phyloP scores from a whole-genome alignment of 2,329 filamentous ascomycete species.

The Pseudocercospora crystallina region DNA sequence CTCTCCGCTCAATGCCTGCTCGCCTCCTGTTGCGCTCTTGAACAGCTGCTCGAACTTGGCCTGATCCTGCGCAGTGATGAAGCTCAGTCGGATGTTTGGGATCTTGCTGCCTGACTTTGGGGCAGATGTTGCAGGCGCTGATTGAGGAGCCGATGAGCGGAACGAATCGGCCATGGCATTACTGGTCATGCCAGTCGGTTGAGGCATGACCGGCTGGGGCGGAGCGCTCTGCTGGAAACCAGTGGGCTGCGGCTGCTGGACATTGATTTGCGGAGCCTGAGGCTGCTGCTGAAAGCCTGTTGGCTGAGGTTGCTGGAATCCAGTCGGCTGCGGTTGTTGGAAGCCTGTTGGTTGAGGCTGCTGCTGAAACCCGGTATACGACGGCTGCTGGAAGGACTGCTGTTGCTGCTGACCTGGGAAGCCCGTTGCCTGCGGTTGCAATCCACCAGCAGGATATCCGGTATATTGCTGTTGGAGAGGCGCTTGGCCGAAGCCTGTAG shows the following conservation, averaged over 20 bases:
- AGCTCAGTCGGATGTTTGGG: slow-evolving; percentile 89
- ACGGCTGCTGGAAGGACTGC: slow-evolving; percentile 33
- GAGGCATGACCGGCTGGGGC: slow-evolving; percentile 48
- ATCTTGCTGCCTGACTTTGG: slow-evolving; percentile 73
- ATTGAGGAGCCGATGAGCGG: slow-evolving; percentile 43
- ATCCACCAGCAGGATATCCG: slow-evolving; percentile 54
- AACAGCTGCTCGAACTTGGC: slow-evolving; percentile 97
- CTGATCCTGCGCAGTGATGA: slow-evolving; percentile 93
- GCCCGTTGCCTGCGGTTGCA: slow-evolving; percentile 38
- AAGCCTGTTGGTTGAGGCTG: slow-evolving; percentile 39
- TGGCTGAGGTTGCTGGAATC: slow-evolving; percentile 43
- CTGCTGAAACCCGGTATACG: slow-evolving; percentile 44
- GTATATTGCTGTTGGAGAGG: slow-evolving; percentile 67
- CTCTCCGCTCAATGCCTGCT: slow-evolving; percentile 82
- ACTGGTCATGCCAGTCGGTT: slow-evolving; percentile 62
- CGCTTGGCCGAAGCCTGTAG: slow-evolving; percentile 49
- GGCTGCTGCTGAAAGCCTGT: slow-evolving; percentile 52
- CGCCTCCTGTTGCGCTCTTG: slow-evolving; percentile 86
- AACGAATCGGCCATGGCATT: slow-evolving; percentile 66
- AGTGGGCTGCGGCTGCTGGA: slow-evolving; percentile 37
- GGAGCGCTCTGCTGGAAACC: slow-evolving; percentile 48
- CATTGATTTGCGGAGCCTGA: slow-evolving; percentile 29
- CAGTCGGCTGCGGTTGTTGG: slow-evolving; percentile 48
- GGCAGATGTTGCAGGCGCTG: slow-evolving; percentile 58
- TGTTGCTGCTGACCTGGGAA: slow-evolving; percentile 37